Percentiles rank a stretch among this genome's conserved stretches.
Conservation (phyloP, 176 grass and related monocot genomes). For the Aegilops tauschii region DNA sequence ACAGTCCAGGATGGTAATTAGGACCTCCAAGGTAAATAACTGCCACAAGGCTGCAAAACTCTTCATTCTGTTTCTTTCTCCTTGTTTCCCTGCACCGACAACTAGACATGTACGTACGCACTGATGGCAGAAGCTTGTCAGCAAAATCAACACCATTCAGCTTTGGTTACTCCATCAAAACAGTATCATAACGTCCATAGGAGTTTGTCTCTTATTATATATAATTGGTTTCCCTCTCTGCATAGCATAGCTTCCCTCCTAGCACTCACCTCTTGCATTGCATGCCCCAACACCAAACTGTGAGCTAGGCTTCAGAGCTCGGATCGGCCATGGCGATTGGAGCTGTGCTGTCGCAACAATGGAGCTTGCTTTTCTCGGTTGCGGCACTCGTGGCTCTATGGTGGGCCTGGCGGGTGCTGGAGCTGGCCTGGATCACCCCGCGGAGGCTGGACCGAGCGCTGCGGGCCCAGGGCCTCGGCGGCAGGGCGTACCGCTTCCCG, state of each 20-base stretch:
- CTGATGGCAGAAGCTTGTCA: constrained; percentile 13
- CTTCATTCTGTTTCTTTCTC: not conserved
- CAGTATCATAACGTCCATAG: not conserved
- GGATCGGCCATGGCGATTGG: not conserved
- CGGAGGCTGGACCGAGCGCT: constrained; percentile 25
- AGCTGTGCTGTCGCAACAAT: not conserved
- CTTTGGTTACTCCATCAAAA: constrained; percentile 27
- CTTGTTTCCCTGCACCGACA: not conserved
- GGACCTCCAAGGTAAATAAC: too few relatives aligned
- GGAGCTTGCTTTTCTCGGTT: not conserved
- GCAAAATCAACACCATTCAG: not conserved
- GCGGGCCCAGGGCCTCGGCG: constrained; percentile 31
- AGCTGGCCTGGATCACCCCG: constrained; percentile 26
- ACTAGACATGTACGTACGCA: not conserved
- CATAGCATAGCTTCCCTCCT: not conserved
- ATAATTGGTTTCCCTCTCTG: not conserved
- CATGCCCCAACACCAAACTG: not conserved
- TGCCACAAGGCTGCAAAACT: not conserved
- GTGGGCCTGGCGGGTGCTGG: not conserved
- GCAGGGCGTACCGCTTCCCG: constrained; percentile 18
- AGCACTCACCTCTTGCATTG: not conserved
- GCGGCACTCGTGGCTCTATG: not conserved
- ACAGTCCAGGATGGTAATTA: too few relatives aligned
- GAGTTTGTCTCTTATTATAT: not conserved
- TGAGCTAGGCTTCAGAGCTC: not conserved